Percentiles rank a stretch among this genome's conserved stretches.
These are phyloP conservation scores for Venturia oleaginea DNA, from an alignment of 2,329 filamentous ascomycete genomes.

Conservation along the genomic window DNA sequence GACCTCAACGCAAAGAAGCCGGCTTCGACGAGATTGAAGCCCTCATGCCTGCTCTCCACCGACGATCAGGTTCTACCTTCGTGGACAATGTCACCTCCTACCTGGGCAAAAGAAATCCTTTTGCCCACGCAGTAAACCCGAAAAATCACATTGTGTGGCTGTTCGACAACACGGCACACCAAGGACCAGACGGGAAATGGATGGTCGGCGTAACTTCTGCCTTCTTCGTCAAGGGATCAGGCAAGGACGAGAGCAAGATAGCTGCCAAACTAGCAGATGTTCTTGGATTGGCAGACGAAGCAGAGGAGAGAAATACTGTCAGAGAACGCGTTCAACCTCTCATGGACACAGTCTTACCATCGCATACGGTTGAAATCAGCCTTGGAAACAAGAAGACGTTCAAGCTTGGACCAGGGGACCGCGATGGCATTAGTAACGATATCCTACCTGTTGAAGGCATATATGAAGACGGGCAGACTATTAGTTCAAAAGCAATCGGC, in stretches of 20 bases:
- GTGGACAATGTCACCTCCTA: constrained; percentile 32
- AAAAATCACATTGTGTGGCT: constrained; percentile 74
- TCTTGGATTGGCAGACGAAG: constrained; percentile 49
- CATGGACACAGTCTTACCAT: constrained; percentile 64
- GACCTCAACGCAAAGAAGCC: constrained; percentile 5
- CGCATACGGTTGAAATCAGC: constrained; percentile 56
- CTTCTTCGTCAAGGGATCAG: constrained; percentile 66
- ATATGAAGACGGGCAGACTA: constrained; percentile 26
- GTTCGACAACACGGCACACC: constrained; percentile 80
- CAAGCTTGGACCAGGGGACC: constrained; percentile 57
- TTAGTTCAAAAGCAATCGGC: constrained; percentile 25
- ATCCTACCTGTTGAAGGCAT: constrained; percentile 43
- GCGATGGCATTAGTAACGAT: constrained; percentile 64
- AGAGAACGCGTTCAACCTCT: constrained; percentile 66
- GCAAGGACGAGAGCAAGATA: constrained; percentile 56
- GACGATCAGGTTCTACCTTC: constrained; percentile 17
- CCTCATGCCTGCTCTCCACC: constrained; percentile 11
- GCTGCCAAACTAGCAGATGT: constrained; percentile 62
- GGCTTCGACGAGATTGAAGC: constrained; percentile 13
- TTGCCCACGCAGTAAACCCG: constrained; percentile 40
- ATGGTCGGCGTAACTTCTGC: constrained; percentile 75
- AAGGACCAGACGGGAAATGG: constrained; percentile 48
- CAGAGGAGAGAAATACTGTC: constrained; percentile 49
- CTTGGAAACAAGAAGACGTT: constrained; percentile 36
- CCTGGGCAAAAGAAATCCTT: constrained; percentile 30